Evolutionary conservation across 2,329 filamentous ascomycete species (phyloP), one percentile per base, ranked within the genome.

Genomic region (Trichophaea hybrida): DNA sequence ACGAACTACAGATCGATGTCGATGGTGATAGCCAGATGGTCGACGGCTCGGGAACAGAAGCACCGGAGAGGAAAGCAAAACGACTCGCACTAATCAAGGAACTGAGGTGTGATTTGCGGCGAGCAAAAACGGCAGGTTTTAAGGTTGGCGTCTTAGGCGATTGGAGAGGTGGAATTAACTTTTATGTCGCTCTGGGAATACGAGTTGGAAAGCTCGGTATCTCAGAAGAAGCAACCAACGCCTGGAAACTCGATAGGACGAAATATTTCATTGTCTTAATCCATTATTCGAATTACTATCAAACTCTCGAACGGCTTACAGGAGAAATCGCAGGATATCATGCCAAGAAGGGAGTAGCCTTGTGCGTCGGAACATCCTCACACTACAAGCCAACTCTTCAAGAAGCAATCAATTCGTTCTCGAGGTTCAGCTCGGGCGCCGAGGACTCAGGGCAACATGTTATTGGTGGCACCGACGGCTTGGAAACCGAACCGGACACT

Each of bases 261-360:
- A 83, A 89, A 37, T 90, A 91, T 68, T 71, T 94, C 43, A 78
- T 91, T 4, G 75, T 94, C 4, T 74, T 95, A 24, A 77, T 93
- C 48, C 78, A 78, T 38, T 85, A 85, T 64, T 73, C 76, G 0
- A 70, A 72, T n/a, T 76, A 74, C 0, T 94, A 94, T 70, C 76
- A 75, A 35, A 73, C 74, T 2, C 73, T 85, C 53, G 77, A 84
- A 13, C 69, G 78, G 0, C 70, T 86, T 7, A 69, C 79, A 12
- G 68, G 71, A 0, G 70, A 73, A 76, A 58, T 68, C 69, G 57
- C 55, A 6, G 57, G 57, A 8, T 43, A 64, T 66, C 52, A 69
- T 68, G 59, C 71, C 68, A 49, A 71, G 72, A 15, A 64, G 71
- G 53, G 44, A 60, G 69, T 64, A 81, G n/a, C 73, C 77, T 2